Conservation (phyloP, 805 yeast species). For the Schwanniomyces pseudopolymorphus region DNA sequence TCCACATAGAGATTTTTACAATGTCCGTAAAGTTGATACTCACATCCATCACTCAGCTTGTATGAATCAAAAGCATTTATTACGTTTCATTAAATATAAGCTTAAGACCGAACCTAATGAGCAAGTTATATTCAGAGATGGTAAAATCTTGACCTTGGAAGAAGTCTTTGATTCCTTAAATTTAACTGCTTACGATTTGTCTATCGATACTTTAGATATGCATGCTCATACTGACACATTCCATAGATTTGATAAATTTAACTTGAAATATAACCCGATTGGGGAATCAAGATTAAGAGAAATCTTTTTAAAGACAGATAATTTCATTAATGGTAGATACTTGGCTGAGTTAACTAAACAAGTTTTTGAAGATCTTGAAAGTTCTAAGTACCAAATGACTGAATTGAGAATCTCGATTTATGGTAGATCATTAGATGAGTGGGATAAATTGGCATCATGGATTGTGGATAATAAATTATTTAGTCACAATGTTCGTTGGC, state of each 20-base stretch:
- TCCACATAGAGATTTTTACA: slow-evolving; percentile 96
- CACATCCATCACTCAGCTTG: slow-evolving; percentile 99
- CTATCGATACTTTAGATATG: slow-evolving; percentile 97
- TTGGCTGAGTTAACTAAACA: slow-evolving; percentile 92
- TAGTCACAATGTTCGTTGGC: slow-evolving; percentile 95
- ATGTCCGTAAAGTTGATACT: slow-evolving; percentile 95
- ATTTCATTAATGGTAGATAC: slow-evolving; percentile 83
- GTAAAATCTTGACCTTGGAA: slow-evolving; percentile 77
- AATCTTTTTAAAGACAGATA: slow-evolving; percentile 93
- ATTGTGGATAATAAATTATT: slow-evolving; percentile 87
- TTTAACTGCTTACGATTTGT: slow-evolving; percentile 89
- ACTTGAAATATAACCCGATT: slow-evolving; percentile 93
- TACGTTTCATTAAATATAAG: slow-evolving; percentile 92
- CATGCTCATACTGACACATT: slow-evolving; percentile 98
- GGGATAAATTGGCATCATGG: slow-evolving; percentile 97
- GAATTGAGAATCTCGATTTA: slow-evolving; percentile 94
- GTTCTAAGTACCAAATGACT: slow-evolving; percentile 95
- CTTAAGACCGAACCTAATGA: slow-evolving; percentile 84
- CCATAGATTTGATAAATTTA: slow-evolving; percentile 97
- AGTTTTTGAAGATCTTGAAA: slow-evolving; percentile 90
- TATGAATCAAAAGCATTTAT: slow-evolving; percentile 96
- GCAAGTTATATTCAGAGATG: slow-evolving; percentile 91
- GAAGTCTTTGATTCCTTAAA: slow-evolving; percentile 90
- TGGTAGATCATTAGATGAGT: slow-evolving; percentile 86
- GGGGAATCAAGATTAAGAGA: slow-evolving; percentile 98